Base-by-base conservation (phyloP, 2,329 filamentous ascomycete genomes). In the Exophiala oligosperma region DNA sequence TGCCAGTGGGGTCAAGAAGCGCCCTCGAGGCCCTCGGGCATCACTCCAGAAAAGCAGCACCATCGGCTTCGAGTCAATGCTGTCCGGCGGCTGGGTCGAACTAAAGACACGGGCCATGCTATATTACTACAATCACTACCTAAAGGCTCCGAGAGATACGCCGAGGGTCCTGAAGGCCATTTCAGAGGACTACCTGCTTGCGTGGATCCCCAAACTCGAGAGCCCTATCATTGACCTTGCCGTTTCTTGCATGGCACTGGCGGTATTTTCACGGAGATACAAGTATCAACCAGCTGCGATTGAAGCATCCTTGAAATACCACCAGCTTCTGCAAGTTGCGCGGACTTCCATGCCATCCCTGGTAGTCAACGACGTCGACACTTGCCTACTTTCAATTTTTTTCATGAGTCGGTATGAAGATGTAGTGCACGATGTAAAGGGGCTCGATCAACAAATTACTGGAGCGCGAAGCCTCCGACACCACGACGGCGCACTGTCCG, bases 401-500 rank as follows among this genome's bases (percentile, higher is more conserved):
- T 52, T 68, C n/a, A 69, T 69, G 67, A 51, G 59, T 41, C 62
- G 62, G 5, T 69, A 66, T 38, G 67, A 69, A 49, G 60, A 60
- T 29, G 40, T 59, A 12, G 52, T 58, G 11, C 49, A 61, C 24
- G 24, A 48, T 35, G 53, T 54, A 17, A 46, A 24, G 3, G 21
- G 37, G 2, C 14, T 21, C 5, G 29, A 51, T 37, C 32, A 29
- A 24, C 14, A 35, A 11, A 21, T 32, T 3, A n/a, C 28, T 26
- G n/a, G 48, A 12, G 23, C 52, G 24, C 44, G 17, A 26, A 63
- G 72, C n/a, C 79, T 77, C 58, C 79, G 68, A 14, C 70, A 72
- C 62, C 66, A 71, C 56, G 64, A 69, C 61, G 70, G 70, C 14
- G 68, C 68, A 8, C 49, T 68, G 44, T 68, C 68, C 8, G 63